Percentiles rank a stretch among this genome's conserved stretches.
phyloP scores from a whole-genome alignment of 257 asterid genomes.

The Knoxia roxburghii region DNA sequence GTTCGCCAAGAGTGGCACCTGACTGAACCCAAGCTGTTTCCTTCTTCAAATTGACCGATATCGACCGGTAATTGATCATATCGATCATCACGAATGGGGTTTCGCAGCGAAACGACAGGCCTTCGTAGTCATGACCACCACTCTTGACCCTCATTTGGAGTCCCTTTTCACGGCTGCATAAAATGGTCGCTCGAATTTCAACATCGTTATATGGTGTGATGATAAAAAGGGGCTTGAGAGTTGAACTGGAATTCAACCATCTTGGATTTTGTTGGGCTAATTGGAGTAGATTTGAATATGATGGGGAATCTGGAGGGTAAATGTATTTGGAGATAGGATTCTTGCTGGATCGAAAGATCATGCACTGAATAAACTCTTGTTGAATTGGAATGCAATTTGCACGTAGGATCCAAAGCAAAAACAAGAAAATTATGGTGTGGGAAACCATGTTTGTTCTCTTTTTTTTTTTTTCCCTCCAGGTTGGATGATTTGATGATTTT shows the following conservation, averaged over 20 bases:
- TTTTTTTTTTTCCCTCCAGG: no score
- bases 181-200: slow-evolving; percentile 19
- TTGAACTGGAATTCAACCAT: slow-evolving; percentile 25
- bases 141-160: slow-evolving; percentile 25
- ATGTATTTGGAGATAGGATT: neutral
- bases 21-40: slow-evolving; percentile 31
- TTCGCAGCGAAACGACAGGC: slow-evolving; percentile 21
- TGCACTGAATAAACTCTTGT: slow-evolving; percentile 22
- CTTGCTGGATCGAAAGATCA: slow-evolving; percentile 9
- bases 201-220: slow-evolving; percentile 20
- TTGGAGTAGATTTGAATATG: slow-evolving; percentile 20
- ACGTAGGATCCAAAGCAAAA: slow-evolving; percentile 5
- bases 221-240: slow-evolving; percentile 16
- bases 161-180: slow-evolving; percentile 17
- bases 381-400: slow-evolving; percentile 1
- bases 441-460: slow-evolving; percentile 4
- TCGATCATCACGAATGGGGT: slow-evolving; percentile 20
- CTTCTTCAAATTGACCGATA: slow-evolving; percentile 14
- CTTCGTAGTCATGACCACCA: slow-evolving; percentile 35
- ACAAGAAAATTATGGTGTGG: neutral
- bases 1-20: slow-evolving; percentile 31
- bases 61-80: slow-evolving; percentile 8
- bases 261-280: slow-evolving; percentile 28
- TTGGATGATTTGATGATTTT: no score
- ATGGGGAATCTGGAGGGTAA: slow-evolving; percentile 16